Percentiles rank a stretch among this genome's conserved stretches.
Conservation (phyloP, 1,284 basidiomycete species). For the Apiotrichum sp. region DNA sequence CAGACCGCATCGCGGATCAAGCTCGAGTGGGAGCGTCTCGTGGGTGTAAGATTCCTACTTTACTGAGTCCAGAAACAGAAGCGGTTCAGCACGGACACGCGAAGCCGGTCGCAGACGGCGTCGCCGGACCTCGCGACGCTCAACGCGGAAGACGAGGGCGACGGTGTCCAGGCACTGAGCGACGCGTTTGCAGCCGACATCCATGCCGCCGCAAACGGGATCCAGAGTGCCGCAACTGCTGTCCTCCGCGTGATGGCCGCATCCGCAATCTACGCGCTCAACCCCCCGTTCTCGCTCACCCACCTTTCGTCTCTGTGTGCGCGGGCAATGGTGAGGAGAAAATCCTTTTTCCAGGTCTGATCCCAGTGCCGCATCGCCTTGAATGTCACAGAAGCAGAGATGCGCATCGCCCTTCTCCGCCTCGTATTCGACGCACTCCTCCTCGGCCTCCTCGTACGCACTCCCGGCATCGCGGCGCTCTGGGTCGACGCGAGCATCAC, state of each 20-base stretch:
- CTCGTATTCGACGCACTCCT: not conserved
- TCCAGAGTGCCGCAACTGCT: not conserved
- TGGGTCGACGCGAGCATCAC: not conserved
- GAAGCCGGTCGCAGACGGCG: not conserved
- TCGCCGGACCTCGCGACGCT: not conserved
- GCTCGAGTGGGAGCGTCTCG: not conserved
- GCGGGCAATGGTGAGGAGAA: not conserved
- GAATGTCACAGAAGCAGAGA: not conserved
- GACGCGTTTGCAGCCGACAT: not conserved
- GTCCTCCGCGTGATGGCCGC: not conserved
- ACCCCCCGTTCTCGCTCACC: not conserved
- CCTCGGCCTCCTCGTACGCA: not conserved
- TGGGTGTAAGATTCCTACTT: not conserved
- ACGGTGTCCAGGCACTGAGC: not conserved
- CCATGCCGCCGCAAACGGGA: not conserved
- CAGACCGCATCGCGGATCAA: not conserved
- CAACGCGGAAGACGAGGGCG: not conserved
- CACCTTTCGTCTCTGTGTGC: not conserved
- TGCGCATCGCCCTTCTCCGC: not conserved
- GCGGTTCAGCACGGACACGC: not conserved
- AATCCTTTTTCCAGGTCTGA: too few relatives aligned
- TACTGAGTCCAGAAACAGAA: not conserved
- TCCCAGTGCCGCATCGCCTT: not conserved
- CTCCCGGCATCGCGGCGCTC: not conserved
- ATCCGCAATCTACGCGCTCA: not conserved